These are phyloP conservation scores for Penicillium sp. DNA, from an alignment of 2,329 filamentous ascomycete species.

Conservation along the genomic window DNA sequence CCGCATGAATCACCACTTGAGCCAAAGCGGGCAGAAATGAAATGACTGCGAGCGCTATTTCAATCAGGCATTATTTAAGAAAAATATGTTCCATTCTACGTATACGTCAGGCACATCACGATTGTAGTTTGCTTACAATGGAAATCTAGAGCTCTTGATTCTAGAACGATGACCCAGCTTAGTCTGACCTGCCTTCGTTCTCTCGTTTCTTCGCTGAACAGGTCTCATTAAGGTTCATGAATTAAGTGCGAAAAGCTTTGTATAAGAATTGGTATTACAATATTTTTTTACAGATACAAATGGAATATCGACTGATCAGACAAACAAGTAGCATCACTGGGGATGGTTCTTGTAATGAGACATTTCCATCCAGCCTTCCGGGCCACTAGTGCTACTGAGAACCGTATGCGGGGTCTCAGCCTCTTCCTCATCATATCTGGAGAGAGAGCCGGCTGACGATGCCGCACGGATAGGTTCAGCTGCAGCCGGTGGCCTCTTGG, in stretches of 20 bases:
- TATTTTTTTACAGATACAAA: not conserved
- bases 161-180: not conserved
- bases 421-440: slow-evolving; percentile 22
- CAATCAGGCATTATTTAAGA: not conserved
- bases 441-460: slow-evolving; percentile 20
- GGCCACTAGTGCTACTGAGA: slow-evolving; percentile 16
- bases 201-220: not conserved
- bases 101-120: not conserved
- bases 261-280: not conserved
- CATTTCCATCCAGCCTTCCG: slow-evolving; percentile 28
- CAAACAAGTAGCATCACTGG: slow-evolving; percentile 7
- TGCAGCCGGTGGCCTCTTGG: slow-evolving; percentile 15
- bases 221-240: not conserved
- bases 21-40: not conserved
- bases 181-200: not conserved
- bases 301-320: not conserved
- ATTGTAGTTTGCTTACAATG: not conserved
- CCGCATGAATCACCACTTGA: not conserved
- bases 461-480: slow-evolving; percentile 15
- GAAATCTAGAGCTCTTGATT: not conserved
- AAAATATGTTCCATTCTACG: no score
- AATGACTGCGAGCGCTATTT: not conserved
- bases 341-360: slow-evolving; percentile 17
- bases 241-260: not conserved
- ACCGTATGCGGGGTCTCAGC: slow-evolving; percentile 19